Evolutionary conservation across 768 basidiomycete genomes (phyloP), one percentile per base, ranked within the genome.

Genomic region (Termitomyces sp.): DNA sequence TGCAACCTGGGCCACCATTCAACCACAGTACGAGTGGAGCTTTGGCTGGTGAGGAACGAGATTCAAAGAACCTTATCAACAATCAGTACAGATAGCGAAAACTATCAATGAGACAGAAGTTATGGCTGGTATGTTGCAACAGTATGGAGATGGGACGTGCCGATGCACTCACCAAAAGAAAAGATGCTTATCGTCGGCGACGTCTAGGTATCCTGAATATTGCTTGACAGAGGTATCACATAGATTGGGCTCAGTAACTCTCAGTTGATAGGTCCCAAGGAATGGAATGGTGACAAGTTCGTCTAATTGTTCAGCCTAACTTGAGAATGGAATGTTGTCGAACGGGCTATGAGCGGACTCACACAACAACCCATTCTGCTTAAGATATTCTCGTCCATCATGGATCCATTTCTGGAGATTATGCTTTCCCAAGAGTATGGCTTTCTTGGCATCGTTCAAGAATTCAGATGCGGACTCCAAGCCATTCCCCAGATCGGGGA

Each of bases 11-110:
- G 13, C 88, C 88, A 36, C 91, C 91, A 63, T 92, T 93, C n/a
- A 93, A 77, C 95, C 95, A 97, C 50, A 97, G 77, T 9, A 95
- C 79, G 2, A 98, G 80, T 4, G 95, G 95, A 6, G 90, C 93
- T 55, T 84, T 77, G 53, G 81, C 73, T 0, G 96, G 95, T 18
- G 83, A 79, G 56, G 74, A 76, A 38, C 95, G 81, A 1, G 89
- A 84, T 74, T 97, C 95, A 65, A 98, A 94, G 81, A 93, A 94
- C 90, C 90, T 91, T 59, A 8, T 10, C 41, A 41, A 12, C 9
- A 5, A 32, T 41, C 30, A 54, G 12, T 2, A 54, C 26, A 5
- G 1, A 4, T 20, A 4, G n/a, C 13, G 5, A 43, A 14, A 9
- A 16, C 38, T 30, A 13, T 32, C 3, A 10, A 32, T n/a, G 5